A percentile compares a stretch with the other conserved stretches of the same genome.
Conservation (phyloP, 2,329 filamentous ascomycete species). For the Periconia macrospinosa region DNA sequence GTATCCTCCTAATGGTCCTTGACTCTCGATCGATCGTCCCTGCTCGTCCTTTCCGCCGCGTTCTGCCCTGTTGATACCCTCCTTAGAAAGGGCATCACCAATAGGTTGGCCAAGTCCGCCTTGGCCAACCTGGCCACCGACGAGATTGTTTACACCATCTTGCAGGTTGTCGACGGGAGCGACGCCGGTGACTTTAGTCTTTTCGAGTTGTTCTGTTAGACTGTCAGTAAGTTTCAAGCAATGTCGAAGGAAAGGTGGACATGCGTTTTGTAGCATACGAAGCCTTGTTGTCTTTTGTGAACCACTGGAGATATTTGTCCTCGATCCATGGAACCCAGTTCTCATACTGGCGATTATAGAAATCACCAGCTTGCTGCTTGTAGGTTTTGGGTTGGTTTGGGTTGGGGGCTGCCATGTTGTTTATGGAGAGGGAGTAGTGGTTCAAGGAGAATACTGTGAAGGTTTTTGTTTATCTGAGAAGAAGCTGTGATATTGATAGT, state of each 20-base stretch:
- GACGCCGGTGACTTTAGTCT: constrained; percentile 70
- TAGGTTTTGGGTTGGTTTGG: constrained; percentile 28
- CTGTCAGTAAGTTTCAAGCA: background rate
- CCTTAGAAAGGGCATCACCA: constrained; percentile 64
- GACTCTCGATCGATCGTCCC: constrained; percentile 50
- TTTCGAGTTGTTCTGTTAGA: constrained; percentile 62
- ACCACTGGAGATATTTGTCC: constrained; percentile 71
- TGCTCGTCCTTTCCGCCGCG: constrained; percentile 65
- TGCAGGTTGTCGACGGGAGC: constrained; percentile 69
- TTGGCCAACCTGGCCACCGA: constrained; percentile 66
- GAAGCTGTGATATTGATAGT: background rate
- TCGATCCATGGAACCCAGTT: constrained; percentile 77
- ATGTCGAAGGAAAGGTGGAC: constrained; percentile 16
- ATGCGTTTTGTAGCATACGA: constrained; percentile 70
- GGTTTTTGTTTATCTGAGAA: background rate
- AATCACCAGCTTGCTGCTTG: constrained; percentile 44
- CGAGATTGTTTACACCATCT: constrained; percentile 66
- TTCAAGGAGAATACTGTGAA: background rate
- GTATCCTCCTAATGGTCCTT: constrained; percentile 38
- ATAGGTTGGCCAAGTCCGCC: constrained; percentile 67
- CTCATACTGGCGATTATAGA: constrained; percentile 74
- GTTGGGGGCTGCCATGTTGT: constrained; percentile 9
- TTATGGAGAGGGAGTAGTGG: background rate
- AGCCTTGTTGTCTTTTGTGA: constrained; percentile 76
- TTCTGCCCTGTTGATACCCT: constrained; percentile 68